phyloP scores from a whole-genome alignment of 2,329 filamentous ascomycete genomes.

The Coleophoma cylindrospora region DNA sequence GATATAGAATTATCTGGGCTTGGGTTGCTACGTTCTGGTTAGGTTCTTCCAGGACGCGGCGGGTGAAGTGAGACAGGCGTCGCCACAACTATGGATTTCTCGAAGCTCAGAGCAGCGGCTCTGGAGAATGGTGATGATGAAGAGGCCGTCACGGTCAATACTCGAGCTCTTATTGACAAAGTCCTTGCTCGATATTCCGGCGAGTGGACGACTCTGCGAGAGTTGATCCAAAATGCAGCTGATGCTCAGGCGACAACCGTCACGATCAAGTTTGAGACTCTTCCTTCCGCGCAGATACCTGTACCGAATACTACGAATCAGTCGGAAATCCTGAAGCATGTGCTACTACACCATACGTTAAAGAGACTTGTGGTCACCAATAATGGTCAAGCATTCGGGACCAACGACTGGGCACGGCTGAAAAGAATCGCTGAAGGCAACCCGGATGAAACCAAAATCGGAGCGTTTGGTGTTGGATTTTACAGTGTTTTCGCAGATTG shows the following conservation, averaged over 20 bases:
- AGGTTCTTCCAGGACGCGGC: background rate
- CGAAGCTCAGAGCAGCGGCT: slow-evolving; percentile 78
- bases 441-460: slow-evolving; percentile 97
- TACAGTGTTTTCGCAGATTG: slow-evolving; percentile 98
- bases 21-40: background rate
- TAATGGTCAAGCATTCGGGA: slow-evolving; percentile 80
- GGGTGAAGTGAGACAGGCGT: background rate
- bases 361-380: slow-evolving; percentile 88
- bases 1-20: background rate
- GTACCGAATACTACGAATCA: slow-evolving; percentile 56
- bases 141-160: slow-evolving; percentile 97
- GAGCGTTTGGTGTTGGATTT: slow-evolving; percentile 96
- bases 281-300: slow-evolving; percentile 75
- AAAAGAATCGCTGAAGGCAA: slow-evolving; percentile 99
- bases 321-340: slow-evolving; percentile 75
- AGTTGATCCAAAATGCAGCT: slow-evolving; percentile 97
- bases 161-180: slow-evolving; percentile 93
- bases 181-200: slow-evolving; percentile 94
- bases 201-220: slow-evolving; percentile 86
- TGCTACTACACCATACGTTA: slow-evolving; percentile 78
- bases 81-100: slow-evolving; percentile 56
- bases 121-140: slow-evolving; percentile 84
- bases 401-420: slow-evolving; percentile 87
- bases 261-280: slow-evolving; percentile 85
- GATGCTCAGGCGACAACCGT: slow-evolving; percentile 90